Evolutionary conservation across 345 rosid species (phyloP).

Genomic region (Theobroma cacao): DNA sequence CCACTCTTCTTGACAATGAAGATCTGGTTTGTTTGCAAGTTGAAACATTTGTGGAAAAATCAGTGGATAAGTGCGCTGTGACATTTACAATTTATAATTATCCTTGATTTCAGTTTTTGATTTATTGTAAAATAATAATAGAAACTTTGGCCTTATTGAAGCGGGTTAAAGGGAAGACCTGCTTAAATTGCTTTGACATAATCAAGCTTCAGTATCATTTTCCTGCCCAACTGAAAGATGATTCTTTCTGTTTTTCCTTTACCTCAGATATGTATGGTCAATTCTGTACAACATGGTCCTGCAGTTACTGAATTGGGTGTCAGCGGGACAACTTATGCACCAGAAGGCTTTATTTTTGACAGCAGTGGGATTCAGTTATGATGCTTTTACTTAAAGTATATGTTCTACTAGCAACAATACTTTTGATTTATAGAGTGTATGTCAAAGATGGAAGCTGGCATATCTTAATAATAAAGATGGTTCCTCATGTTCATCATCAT

Average conservation of each 20-base stretch:
- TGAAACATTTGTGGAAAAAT: neutral
- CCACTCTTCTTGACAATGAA: neutral
- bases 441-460: neutral
- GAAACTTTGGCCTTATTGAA: neutral
- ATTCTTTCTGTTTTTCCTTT: constrained; percentile 15
- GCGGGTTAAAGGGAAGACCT: neutral
- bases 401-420: neutral
- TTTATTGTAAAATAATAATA: neutral
- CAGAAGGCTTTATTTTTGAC: constrained; percentile 84
- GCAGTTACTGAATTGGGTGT: constrained; percentile 67
- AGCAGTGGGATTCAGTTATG: constrained; percentile 66
- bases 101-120: neutral
- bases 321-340: constrained; percentile 95
- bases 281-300: constrained; percentile 68
- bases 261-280: constrained; percentile 79
- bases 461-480: neutral
- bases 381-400: neutral
- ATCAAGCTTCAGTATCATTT: neutral
- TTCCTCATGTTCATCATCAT: neutral
- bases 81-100: neutral
- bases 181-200: neutral
- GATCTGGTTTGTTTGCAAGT: constrained; percentile 3
- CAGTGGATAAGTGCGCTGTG: neutral
- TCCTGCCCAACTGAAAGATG: neutral
- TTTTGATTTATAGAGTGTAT: neutral